Conservation (phyloP, 495 filamentous ascomycete species). For the Penicillium atrosanguineum region DNA sequence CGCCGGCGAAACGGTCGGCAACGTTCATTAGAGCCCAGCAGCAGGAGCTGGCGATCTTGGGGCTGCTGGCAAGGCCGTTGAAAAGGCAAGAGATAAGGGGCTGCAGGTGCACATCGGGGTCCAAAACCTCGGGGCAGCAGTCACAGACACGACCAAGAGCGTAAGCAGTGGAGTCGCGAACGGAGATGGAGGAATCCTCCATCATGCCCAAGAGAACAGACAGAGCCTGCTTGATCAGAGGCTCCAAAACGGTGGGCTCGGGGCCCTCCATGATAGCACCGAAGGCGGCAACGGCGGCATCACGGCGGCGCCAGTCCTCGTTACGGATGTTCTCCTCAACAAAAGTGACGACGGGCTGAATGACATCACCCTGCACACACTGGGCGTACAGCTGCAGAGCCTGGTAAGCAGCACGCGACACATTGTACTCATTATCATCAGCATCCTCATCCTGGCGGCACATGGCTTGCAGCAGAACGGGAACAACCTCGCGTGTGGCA, state of each 20-base stretch:
- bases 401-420: constrained; percentile 92
- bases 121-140: constrained; percentile 81
- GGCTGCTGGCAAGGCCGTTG: constrained; percentile 80
- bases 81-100: constrained; percentile 86
- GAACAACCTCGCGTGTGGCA: constrained; percentile 87
- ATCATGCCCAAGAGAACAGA: constrained; percentile 92
- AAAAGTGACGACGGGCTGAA: constrained; percentile 79
- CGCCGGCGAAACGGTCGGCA: constrained; percentile 88
- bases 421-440: constrained; percentile 92
- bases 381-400: constrained; percentile 94
- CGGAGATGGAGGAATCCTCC: constrained; percentile 82
- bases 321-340: constrained; percentile 86
- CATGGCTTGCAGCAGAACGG: constrained; percentile 81
- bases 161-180: constrained; percentile 96
- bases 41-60: constrained; percentile 96
- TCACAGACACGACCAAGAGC: constrained; percentile 95
- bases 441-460: constrained; percentile 98
- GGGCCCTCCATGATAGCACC: constrained; percentile 99
- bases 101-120: constrained; percentile 75
- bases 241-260: constrained; percentile 81
- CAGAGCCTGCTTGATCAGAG: constrained; percentile 90
- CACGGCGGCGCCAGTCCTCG: constrained; percentile 88
- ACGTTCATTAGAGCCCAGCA: constrained; percentile 99
- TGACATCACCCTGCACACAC: constrained; percentile 76
- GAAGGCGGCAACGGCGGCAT: constrained; percentile 97